phyloP scores from a whole-genome alignment of 148 eudicot genomes.

The Camellia japonica region DNA sequence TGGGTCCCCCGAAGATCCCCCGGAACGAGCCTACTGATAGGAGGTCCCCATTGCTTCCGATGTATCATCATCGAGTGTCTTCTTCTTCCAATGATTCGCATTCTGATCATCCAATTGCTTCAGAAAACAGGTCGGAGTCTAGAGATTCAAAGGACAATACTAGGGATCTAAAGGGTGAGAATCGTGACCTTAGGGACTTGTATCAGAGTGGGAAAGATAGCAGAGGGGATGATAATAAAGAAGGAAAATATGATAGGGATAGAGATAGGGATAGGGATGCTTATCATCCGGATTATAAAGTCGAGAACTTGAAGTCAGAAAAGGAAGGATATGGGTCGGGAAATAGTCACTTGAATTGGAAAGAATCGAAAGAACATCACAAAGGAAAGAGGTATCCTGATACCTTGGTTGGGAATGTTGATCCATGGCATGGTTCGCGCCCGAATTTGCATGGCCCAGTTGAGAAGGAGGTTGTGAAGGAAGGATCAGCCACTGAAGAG shows the following conservation, averaged over 20 bases:
- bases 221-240: conserved; percentile 62
- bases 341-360: conserved; percentile 54
- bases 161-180: conserved; percentile 47
- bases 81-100: conserved; percentile 44
- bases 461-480: conserved; percentile 43
- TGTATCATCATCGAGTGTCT: conserved; percentile 46
- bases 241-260: conserved; percentile 54
- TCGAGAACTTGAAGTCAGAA: conserved; percentile 46
- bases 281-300: conserved; percentile 43
- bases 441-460: conserved; percentile 42
- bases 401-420: conserved; percentile 43
- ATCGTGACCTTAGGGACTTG: conserved; percentile 41
- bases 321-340: conserved; percentile 48
- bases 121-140: conserved; percentile 53
- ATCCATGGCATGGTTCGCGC: conserved; percentile 50
- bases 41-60: conserved; percentile 57
- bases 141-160: conserved; percentile 55
- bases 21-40: conserved; percentile 60
- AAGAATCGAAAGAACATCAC: conserved; percentile 61
- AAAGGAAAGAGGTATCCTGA: conserved; percentile 60
- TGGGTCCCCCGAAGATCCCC: conserved; percentile 42
- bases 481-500: conserved; percentile 28
- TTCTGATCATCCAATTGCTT: conserved; percentile 39
- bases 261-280: conserved; percentile 39
- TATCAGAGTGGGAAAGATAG: conserved; percentile 53